These are phyloP conservation scores for Macrolepiota albuminosa DNA, from an alignment of 768 basidiomycete species.

Conservation along the genomic window DNA sequence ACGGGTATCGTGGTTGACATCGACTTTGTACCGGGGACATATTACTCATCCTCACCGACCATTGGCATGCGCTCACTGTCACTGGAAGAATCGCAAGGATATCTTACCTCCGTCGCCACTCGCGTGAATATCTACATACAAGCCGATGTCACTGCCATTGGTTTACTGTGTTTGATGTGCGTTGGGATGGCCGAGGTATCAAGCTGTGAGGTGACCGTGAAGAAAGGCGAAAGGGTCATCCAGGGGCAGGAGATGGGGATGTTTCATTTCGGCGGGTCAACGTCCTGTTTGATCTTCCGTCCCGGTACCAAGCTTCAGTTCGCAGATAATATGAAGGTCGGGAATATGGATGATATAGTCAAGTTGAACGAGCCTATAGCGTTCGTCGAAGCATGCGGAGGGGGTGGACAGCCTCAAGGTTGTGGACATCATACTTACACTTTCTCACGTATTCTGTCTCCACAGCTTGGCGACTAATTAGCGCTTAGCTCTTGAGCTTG, in stretches of 20 bases:
- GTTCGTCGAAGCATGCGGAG: background rate
- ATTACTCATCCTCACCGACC: slow-evolving; percentile 36
- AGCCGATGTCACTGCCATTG: slow-evolving; percentile 43
- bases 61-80: slow-evolving; percentile 9
- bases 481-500: no score
- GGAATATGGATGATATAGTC: background rate
- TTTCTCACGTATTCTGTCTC: no score
- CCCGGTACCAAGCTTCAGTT: slow-evolving; percentile 10
- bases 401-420: no score
- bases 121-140: slow-evolving; percentile 46
- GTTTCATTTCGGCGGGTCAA: slow-evolving; percentile 62
- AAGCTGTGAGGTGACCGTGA: slow-evolving; percentile 48
- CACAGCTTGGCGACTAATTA: no score
- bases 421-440: no score
- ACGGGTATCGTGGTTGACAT: slow-evolving; percentile 19
- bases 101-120: slow-evolving; percentile 26
- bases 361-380: slow-evolving; percentile 2
- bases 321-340: slow-evolving; percentile 4
- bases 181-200: slow-evolving; percentile 64
- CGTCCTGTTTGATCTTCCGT: slow-evolving; percentile 41
- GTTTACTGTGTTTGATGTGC: slow-evolving; percentile 52
- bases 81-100: slow-evolving; percentile 28
- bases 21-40: slow-evolving; percentile 43
- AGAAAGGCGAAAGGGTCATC: slow-evolving; percentile 24
- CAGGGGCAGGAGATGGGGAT: slow-evolving; percentile 56